Evolutionary conservation across 176 grass and related monocot genomes (phyloP), one percentile per base, ranked within the genome.

Genomic region (Lolium multiflorum): DNA sequence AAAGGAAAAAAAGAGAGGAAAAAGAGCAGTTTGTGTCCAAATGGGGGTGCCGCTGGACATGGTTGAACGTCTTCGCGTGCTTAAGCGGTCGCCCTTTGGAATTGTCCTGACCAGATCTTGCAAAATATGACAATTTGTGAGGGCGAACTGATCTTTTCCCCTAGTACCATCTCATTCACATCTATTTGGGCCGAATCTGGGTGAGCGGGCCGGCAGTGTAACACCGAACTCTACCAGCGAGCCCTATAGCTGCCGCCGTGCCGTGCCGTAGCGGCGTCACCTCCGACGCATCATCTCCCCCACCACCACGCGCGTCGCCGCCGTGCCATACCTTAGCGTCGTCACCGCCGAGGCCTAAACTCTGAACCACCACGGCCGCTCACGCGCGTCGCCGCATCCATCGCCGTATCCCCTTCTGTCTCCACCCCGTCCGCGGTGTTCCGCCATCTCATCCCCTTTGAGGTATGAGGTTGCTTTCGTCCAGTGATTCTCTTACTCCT

Each of bases 401-500:
- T 64, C 61, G 11, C 61, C 11, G 22, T 14, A 5, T 43, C 61
- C 24, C 61, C 60, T 63, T 25, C 11, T 25, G 26, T 11, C 60
- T 63, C 61, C 12, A 28, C 15, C 61, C 24, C 61, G 61, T 28
- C 11, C 61, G 24, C 25, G 4, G 60, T 28, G 61, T 28, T 64
- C 26, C 21, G 11, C 22, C 60, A 63, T 24, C 60, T 11, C 25
- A 11, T 6, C 22, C 11, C 60, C 24, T 56, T 63, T 26, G 61
- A 64, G 61, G 61, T 64, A 64, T 26, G 61, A 12, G 12, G n/a
- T 47, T 48, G 41, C 46, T 48, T 48, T 48, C 43, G 22, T 73
- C 43, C 70, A 48, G 70, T 39, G 43, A 73, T 73, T 73, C 70
- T 72, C 70, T 44, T 41, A 39, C 70, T 72, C 70, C 21, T 43